Conservation (phyloP, 73 alveolate genomes). For the Stentor roeselii region DNA sequence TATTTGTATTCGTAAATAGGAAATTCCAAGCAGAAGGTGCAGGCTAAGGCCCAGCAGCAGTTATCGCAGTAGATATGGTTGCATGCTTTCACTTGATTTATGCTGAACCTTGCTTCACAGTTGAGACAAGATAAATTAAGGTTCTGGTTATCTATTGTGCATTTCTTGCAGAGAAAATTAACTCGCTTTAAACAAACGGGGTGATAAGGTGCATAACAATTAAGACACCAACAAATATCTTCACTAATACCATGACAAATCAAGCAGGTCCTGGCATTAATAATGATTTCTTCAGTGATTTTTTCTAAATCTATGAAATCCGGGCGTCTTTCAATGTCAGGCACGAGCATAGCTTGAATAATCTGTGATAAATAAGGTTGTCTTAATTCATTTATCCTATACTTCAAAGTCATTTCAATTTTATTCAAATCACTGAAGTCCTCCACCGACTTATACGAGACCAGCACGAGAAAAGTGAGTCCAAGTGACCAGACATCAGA, state of each 20-base stretch:
- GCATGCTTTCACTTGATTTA: neutral
- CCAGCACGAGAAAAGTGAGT: neutral
- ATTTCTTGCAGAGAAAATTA: neutral
- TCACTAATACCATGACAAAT: neutral
- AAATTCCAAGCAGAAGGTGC: neutral
- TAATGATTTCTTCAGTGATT: neutral
- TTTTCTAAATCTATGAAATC: neutral
- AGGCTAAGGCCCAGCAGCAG: neutral
- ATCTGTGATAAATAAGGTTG: neutral
- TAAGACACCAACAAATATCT: neutral
- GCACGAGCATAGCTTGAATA: neutral
- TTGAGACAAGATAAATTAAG: neutral
- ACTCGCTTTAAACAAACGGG: neutral
- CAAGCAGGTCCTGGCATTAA: neutral
- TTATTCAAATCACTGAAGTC: neutral
- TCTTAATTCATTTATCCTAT: neutral
- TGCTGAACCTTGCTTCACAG: neutral
- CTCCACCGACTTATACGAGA: neutral
- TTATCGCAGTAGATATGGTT: neutral
- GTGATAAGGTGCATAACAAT: neutral
- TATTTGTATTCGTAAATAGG: neutral
- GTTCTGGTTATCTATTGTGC: neutral
- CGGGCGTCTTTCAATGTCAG: neutral
- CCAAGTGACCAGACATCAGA: conserved; percentile 5
- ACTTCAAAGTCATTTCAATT: neutral